Conservation (phyloP, 2,329 filamentous ascomycete genomes). For the Daldinia sp. region DNA sequence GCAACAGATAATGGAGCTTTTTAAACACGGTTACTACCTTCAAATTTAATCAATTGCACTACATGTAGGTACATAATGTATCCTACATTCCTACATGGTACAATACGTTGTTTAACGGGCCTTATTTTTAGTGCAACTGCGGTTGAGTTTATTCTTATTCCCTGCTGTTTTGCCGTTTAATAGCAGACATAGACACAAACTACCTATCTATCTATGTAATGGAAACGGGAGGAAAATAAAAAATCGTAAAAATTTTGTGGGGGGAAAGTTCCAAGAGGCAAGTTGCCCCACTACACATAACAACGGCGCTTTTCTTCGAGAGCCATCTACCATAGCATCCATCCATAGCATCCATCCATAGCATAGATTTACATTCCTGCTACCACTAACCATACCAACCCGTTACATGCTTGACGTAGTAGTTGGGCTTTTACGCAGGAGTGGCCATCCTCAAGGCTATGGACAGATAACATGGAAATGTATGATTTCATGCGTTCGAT, state of each 20-base stretch:
- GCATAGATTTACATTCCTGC: not conserved
- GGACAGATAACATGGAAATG: not conserved
- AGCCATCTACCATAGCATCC: not conserved
- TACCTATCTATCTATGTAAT: too few relatives aligned
- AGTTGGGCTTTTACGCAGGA: slow-evolving; percentile 1
- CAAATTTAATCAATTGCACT: not conserved
- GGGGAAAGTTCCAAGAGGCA: not conserved
- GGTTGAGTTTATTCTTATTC: not conserved
- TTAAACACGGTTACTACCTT: not conserved
- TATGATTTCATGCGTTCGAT: slow-evolving; percentile 24
- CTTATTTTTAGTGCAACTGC: not conserved
- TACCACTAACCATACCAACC: not conserved
- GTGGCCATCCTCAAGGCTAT: slow-evolving; percentile 16
- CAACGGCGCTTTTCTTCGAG: not conserved
- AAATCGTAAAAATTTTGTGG: not conserved
- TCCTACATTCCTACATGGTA: too few relatives aligned
- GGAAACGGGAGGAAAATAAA: not conserved
- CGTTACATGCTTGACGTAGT: slow-evolving; percentile 13
- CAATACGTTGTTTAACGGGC: not conserved
- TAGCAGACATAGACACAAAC: not conserved
- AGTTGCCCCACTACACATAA: not conserved
- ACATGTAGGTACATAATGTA: too few relatives aligned
- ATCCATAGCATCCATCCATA: too few relatives aligned
- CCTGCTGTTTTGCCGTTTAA: not conserved
- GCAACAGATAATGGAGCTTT: not conserved